Percentiles rank a stretch among this genome's conserved stretches.
Evolutionary conservation across 805 yeast genomes (phyloP).

Genomic region (Yarrowia sp.): DNA sequence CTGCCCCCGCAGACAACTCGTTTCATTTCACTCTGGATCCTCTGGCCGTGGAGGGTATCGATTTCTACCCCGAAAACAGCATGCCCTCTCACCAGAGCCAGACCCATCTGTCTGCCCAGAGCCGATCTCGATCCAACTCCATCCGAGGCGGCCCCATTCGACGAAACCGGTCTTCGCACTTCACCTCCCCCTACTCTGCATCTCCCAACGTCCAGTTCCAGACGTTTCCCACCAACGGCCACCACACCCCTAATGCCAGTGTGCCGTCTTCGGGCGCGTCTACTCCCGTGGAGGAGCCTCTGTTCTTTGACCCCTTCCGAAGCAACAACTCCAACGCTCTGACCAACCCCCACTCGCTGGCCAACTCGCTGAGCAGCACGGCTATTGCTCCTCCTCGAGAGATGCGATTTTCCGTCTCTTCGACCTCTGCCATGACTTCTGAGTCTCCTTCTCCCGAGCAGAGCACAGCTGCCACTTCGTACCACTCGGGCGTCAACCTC

Average conservation of each 20-base stretch:
- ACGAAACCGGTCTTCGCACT: constrained; percentile 27
- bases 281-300: constrained; percentile 25
- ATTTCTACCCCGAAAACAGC: constrained; percentile 27
- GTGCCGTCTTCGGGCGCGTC: constrained; percentile 23
- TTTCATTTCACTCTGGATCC: constrained; percentile 48
- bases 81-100: constrained; percentile 8
- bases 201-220: constrained; percentile 25
- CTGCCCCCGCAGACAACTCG: constrained; percentile 25
- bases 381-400: constrained; percentile 26
- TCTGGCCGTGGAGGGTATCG: constrained; percentile 49
- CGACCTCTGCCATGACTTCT: constrained; percentile 7
- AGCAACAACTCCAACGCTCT: constrained; percentile 4
- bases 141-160: constrained; percentile 27
- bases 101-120: neutral
- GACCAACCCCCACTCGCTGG: constrained; percentile 16
- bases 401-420: constrained; percentile 12
- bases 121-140: constrained; percentile 14
- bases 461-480: constrained; percentile 23
- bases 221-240: neutral
- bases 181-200: constrained; percentile 21
- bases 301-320: constrained; percentile 27
- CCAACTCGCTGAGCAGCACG: constrained; percentile 24
- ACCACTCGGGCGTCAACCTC: constrained; percentile 24
- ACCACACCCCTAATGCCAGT: constrained; percentile 12
- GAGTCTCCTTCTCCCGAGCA: constrained; percentile 26